Base-by-base conservation (phyloP, 306 rosid genomes). In the Alnus glutinosa region DNA sequence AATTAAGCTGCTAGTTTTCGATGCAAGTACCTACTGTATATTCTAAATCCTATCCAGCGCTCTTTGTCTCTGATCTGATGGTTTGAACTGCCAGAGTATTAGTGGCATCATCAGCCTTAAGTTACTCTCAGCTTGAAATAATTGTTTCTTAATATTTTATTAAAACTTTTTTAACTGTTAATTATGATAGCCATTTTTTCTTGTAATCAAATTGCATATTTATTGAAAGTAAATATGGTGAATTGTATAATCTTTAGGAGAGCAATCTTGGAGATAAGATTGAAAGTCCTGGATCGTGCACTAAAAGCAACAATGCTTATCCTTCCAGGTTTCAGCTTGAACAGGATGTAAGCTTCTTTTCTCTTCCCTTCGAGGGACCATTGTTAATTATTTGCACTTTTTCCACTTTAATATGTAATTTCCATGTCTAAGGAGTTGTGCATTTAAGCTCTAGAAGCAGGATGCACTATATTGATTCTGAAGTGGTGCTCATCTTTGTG, bases 241-340 rank as follows among this genome's bases (percentile, higher is more conserved):
- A 44, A 58, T 57, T 83, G 12, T 83, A 70, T 79, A 44, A 74
- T 80, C 49, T 81, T 73, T 85, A 89, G 91, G 85, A 77, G 84
- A 75, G 72, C 67, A 75, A 67, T 83, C 52, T 54, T 48, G 80
- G 62, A 54, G 80, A 74, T 32, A 59, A 75, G 80, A 55, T 82
- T 5, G 68, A 78, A 66, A 81, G 75, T 55, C 48, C 62, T 52
- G 83, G 83, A 74, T 73, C 81, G 3, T 79, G 70, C 86, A 49
- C 71, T 75, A 84, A 67, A 75, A 79, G 73, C 70, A 78, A 74
- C 59, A 75, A 72, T 78, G 77, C 78, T 50, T 76, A 75, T 80
- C 79, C 77, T 15, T 84, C 78, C 78, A 89, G 86, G 81, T 83
- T 84, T 77, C 93, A 89, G 80, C 93, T 91, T 63, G 96, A 91